Conservation (phyloP, 345 rosid species). For the Moricandia moricandioides region DNA sequence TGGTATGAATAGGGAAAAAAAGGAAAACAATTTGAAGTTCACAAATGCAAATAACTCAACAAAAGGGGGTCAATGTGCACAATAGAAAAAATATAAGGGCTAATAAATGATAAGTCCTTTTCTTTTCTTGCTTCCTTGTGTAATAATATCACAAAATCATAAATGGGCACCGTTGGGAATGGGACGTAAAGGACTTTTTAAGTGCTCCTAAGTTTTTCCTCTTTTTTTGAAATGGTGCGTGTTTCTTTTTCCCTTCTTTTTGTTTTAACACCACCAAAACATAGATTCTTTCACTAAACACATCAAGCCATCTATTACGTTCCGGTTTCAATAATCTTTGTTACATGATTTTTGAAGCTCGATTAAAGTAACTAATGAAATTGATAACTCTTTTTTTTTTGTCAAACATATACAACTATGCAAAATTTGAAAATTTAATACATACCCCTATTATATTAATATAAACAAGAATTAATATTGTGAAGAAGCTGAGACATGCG, state of each 20-base stretch:
- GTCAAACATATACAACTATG: background rate
- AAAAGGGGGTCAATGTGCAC: background rate
- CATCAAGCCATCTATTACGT: background rate
- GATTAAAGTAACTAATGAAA: background rate
- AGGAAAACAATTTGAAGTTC: too few species aligned
- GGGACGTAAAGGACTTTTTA: slow-evolving; percentile 28
- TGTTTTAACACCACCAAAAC: slow-evolving; percentile 8
- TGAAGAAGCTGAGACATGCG: background rate
- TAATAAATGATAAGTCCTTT: background rate
- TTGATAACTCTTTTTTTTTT: background rate
- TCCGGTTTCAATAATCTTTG: background rate
- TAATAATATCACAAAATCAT: background rate
- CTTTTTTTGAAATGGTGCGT: slow-evolving; percentile 41
- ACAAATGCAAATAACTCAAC: too few species aligned
- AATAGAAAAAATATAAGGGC: background rate
- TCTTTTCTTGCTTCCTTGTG: background rate
- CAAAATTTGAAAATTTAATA: background rate
- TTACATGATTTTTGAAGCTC: background rate
- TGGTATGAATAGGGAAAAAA: too few species aligned
- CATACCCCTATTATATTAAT: background rate
- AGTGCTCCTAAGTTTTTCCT: background rate
- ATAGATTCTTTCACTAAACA: slow-evolving; percentile 6
- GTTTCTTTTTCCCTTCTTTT: slow-evolving; percentile 25
- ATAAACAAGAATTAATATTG: background rate
- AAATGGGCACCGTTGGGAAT: slow-evolving; percentile 32